Conservation (phyloP, 805 yeast genomes). For the Sugiyamaella smithiae region DNA sequence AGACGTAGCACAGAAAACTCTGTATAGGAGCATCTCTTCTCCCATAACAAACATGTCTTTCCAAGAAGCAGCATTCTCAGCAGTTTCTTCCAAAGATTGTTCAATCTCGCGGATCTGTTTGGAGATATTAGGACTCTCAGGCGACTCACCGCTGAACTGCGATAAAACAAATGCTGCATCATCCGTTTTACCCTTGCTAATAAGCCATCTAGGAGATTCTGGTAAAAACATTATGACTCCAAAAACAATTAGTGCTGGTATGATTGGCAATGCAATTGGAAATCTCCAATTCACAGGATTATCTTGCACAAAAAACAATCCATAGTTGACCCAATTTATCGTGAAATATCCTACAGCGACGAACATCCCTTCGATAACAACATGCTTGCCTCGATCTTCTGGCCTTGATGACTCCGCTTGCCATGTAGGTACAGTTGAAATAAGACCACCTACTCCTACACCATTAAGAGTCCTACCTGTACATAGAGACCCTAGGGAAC, state of each 20-base stretch:
- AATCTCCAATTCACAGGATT: conserved; percentile 57
- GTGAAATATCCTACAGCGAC: conserved; percentile 63
- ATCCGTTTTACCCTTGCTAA: conserved; percentile 36
- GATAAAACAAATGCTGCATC: conserved; percentile 12
- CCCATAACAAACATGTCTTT: conserved; percentile 29
- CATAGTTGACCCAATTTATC: conserved; percentile 71
- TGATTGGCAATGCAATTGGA: conserved; percentile 63
- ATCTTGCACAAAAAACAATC: conserved; percentile 50
- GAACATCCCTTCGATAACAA: conserved; percentile 65
- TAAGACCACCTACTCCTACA: conserved; percentile 29
- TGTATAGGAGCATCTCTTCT: conserved; percentile 7
- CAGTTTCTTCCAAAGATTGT: conserved; percentile 9
- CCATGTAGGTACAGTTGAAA: conserved; percentile 60
- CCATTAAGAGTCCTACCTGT: conserved; percentile 54
- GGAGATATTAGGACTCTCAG: conserved; percentile 8
- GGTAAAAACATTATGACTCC: conserved; percentile 56
- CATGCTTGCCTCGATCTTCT: conserved; percentile 58
- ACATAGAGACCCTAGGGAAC: conserved; percentile 63
- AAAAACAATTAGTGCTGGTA: conserved; percentile 51
- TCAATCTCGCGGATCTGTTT: conserved; percentile 10
- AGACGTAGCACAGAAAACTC: conserved; percentile 10
- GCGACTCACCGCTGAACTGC: conserved; percentile 8
- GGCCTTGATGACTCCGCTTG: conserved; percentile 71
- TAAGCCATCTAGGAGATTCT: conserved; percentile 78
- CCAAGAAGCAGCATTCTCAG: conserved; percentile 38